Conservation (phyloP, 805 yeast genomes). For the Pichia gijzeniarum region DNA sequence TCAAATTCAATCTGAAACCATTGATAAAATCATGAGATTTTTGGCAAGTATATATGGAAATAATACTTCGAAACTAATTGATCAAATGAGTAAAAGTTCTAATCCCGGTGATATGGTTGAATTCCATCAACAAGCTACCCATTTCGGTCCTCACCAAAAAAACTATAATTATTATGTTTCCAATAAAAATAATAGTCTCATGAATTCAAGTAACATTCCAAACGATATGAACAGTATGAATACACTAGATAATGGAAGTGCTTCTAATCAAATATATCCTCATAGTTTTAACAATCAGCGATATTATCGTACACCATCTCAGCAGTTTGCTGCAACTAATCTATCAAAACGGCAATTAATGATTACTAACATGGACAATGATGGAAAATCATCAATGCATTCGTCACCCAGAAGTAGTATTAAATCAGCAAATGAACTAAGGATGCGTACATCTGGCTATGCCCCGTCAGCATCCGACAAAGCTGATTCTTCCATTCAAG, state of each 20-base stretch:
- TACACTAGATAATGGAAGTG: neutral
- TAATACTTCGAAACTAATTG: constrained; percentile 39
- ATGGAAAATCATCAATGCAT: neutral
- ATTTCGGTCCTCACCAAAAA: neutral
- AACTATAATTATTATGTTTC: neutral
- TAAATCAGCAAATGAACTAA: constrained; percentile 7
- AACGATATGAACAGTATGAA: neutral
- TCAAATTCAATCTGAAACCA: constrained; percentile 76
- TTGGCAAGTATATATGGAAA: constrained; percentile 76
- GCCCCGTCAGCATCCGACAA: constrained; percentile 3
- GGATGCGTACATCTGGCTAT: constrained; percentile 7
- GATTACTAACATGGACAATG: constrained; percentile 19
- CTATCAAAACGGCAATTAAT: constrained; percentile 17
- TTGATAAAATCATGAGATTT: constrained; percentile 82
- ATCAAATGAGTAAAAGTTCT: constrained; percentile 17
- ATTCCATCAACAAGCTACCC: constrained; percentile 6
- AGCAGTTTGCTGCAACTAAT: constrained; percentile 9
- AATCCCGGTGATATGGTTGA: constrained; percentile 18
- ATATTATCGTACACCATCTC: neutral
- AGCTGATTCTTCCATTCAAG: constrained; percentile 23
- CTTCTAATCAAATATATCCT: neutral
- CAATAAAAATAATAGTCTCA: neutral
- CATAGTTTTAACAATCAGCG: neutral
- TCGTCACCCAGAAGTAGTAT: constrained; percentile 7
- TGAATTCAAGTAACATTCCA: neutral